Base-by-base conservation (phyloP, 2,329 filamentous ascomycete genomes). In the Domatiomyces globalis region DNA sequence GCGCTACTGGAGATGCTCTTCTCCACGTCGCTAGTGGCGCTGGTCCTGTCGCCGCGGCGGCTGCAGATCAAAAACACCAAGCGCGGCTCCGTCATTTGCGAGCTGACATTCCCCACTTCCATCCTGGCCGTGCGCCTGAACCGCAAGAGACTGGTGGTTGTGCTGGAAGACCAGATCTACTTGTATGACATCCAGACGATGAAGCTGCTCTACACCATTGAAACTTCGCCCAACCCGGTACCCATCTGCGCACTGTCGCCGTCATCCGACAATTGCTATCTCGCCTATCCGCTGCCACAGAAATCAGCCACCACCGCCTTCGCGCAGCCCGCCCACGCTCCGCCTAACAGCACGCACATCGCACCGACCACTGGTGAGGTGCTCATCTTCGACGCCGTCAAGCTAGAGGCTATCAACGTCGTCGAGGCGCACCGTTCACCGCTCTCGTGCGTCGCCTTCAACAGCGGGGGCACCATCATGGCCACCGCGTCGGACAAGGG, bases 151-250 rank as follows among this genome's bases (percentile, higher is more conserved):
- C 77, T 98, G 22, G 87, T 92, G 10, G 89, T 98, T 29, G 83
- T 96, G 12, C 77, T 96, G 51, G 92, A 98, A 66, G 88, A 95
- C 62, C 85, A 95, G 66, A 94, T 96, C 56, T 98, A 96, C 69
- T 78, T 98, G 47, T 98, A 98, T 72, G 92, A 98, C 67, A 96
- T 98, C 59, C 88, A 89, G 69, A 96, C 95, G 65, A 96, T 98
- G 90, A 90, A 85, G 62, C 79, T 96, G 53, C 75, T 96, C 43
- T 85, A 88, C 67, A 94, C 87, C 5, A 94, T 96, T 58, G 81
- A 88, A 53, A 96, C 90, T 5, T 95, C 90, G 2, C 87, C 92
- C 5, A 98, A 98, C 63, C 87, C 89, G 1, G 82, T 81, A 57
- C 88, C 87, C 33, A 92, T 96, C 54, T 95, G 88, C 69, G 86